phyloP scores from a whole-genome alignment of 768 basidiomycete species.

The Filobasidium wieringae region DNA sequence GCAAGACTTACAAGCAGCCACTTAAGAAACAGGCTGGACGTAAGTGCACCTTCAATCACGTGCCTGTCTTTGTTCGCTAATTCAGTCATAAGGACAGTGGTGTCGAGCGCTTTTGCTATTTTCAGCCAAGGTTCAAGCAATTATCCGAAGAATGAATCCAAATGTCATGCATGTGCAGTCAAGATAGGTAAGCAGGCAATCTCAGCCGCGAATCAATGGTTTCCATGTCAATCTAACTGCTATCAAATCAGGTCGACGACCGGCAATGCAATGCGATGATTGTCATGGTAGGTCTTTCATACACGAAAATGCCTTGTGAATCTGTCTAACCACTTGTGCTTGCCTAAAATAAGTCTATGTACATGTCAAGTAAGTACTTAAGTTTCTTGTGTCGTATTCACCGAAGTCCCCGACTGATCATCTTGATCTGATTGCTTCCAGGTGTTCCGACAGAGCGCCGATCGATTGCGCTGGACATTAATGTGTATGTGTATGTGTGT shows the following conservation, averaged over 20 bases:
- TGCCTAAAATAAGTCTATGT: conserved; percentile 31
- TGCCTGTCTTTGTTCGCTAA: background rate
- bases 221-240: conserved; percentile 27
- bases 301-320: background rate
- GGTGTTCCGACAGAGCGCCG: background rate
- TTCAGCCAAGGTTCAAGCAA: background rate
- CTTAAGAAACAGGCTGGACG: background rate
- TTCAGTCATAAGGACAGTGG: background rate
- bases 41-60: background rate
- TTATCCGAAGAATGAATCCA: conserved; percentile 23
- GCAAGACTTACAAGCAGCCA: background rate
- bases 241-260: conserved; percentile 26
- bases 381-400: too few species aligned
- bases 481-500: background rate
- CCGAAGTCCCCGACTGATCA: too few species aligned
- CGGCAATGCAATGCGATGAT: conserved; percentile 35
- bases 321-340: background rate
- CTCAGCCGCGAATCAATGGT: background rate
- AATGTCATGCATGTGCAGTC: background rate
- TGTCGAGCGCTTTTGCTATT: background rate
- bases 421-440: background rate
- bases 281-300: conserved; percentile 27
- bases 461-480: background rate
- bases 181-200: background rate
- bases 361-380: conserved; percentile 30